phyloP scores from a whole-genome alignment of 345 rosid genomes.

The Salix koriyanagi region DNA sequence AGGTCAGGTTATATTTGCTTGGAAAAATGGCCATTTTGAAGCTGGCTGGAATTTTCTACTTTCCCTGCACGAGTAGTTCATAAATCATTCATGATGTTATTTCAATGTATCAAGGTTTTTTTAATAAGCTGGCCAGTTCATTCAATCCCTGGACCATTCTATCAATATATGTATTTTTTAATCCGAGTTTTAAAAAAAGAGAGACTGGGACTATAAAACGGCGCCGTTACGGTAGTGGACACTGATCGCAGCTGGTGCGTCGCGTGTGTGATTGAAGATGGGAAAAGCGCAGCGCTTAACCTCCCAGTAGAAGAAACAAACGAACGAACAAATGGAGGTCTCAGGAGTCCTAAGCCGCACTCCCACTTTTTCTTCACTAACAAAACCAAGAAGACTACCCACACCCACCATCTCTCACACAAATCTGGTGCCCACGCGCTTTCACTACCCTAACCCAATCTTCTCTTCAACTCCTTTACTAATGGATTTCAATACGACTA shows the following conservation, averaged over 20 bases:
- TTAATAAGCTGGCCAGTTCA: too few relatives aligned
- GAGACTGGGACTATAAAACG: too few relatives aligned
- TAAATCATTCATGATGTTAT: not conserved
- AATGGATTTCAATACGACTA: constrained; percentile 13
- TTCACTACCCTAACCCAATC: not conserved
- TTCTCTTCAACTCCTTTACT: constrained; percentile 1
- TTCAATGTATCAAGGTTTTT: too few relatives aligned
- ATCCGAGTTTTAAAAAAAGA: too few relatives aligned
- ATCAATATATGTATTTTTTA: too few relatives aligned
- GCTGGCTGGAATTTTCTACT: not conserved
- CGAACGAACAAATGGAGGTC: constrained; percentile 24
- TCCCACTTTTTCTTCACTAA: constrained; percentile 5
- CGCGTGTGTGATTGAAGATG: not conserved
- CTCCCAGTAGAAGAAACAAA: not conserved
- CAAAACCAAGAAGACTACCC: not conserved
- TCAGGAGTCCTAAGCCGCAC: constrained; percentile 14
- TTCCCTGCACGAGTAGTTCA: not conserved
- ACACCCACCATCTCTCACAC: constrained; percentile 1
- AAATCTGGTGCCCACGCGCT: not conserved
- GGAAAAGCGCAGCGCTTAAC: not conserved
- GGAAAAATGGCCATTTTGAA: not conserved
- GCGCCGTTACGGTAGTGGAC: too few relatives aligned
- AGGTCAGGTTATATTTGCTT: not conserved
- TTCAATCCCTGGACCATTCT: too few relatives aligned
- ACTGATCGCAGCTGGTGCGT: not conserved